A percentile compares a stretch with the other conserved stretches of the same genome.
phyloP scores from a whole-genome alignment of 257 asterid genomes.

The Solanum sparsipilum region DNA sequence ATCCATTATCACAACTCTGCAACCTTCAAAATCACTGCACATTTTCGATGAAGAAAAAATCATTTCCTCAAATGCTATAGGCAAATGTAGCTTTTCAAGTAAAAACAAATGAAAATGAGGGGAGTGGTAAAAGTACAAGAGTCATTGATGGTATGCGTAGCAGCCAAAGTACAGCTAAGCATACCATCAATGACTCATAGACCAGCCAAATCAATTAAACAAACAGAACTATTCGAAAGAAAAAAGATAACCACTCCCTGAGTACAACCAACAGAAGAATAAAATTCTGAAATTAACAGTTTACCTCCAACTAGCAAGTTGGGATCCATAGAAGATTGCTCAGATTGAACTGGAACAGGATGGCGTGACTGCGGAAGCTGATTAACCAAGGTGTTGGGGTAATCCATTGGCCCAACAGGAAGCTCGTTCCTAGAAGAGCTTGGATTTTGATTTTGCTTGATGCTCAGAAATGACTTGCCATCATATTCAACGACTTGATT shows the following conservation, averaged over 20 bases:
- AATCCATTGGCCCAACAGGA: slow-evolving; percentile 46
- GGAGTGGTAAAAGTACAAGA: not conserved
- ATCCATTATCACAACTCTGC: not conserved
- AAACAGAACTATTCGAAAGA: not conserved
- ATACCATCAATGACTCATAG: not conserved
- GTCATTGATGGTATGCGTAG: not conserved
- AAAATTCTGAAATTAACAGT: not conserved
- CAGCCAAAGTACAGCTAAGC: not conserved
- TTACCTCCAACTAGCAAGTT: slow-evolving; percentile 61
- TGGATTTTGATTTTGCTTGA: slow-evolving; percentile 50
- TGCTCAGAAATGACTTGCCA: slow-evolving; percentile 68
- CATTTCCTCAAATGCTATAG: not conserved
- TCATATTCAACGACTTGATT: slow-evolving; percentile 87
- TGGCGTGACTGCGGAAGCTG: slow-evolving; percentile 44
- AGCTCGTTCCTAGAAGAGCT: slow-evolving; percentile 31
- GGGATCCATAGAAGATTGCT: slow-evolving; percentile 44
- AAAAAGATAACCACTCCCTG: not conserved
- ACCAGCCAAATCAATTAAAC: not conserved
- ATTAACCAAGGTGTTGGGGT: slow-evolving; percentile 48
- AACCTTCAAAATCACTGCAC: not conserved
- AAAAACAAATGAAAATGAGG: not conserved
- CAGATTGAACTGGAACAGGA: slow-evolving; percentile 35
- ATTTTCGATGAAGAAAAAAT: not conserved
- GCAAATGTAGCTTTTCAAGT: not conserved
- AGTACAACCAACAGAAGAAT: not conserved